Evolutionary conservation across 805 yeast species (phyloP).

Genomic region (Ogataea glucozyma): DNA sequence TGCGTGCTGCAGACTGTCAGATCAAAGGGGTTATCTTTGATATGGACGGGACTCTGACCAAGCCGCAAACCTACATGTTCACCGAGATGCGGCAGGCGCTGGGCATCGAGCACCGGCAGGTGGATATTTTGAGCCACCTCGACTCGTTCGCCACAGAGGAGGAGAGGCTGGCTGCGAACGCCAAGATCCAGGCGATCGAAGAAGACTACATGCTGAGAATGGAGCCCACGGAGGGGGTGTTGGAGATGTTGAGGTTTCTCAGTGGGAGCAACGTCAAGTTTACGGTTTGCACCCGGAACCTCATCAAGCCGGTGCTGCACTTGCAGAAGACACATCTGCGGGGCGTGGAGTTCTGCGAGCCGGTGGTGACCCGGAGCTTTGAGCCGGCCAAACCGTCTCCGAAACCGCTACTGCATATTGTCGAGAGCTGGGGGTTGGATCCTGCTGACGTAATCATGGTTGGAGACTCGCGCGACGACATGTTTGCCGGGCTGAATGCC

Average conservation of each 20-base stretch:
- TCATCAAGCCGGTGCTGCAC: slow-evolving; percentile 53
- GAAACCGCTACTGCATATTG: slow-evolving; percentile 59
- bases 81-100: slow-evolving; percentile 60
- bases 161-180: slow-evolving; percentile 45
- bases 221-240: slow-evolving; percentile 51
- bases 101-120: slow-evolving; percentile 41
- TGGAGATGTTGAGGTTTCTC: slow-evolving; percentile 39
- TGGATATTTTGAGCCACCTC: slow-evolving; percentile 57
- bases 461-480: slow-evolving; percentile 73
- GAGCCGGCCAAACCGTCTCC: slow-evolving; percentile 71
- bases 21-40: slow-evolving; percentile 61
- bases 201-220: slow-evolving; percentile 61
- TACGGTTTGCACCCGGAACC: slow-evolving; percentile 66
- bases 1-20: slow-evolving; percentile 26
- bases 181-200: slow-evolving; percentile 53
- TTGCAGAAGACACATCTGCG: slow-evolving; percentile 46
- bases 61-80: slow-evolving; percentile 54
- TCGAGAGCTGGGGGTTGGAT: slow-evolving; percentile 45
- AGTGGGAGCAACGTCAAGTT: slow-evolving; percentile 38
- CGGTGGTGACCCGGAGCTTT: slow-evolving; percentile 63
- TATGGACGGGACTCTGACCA: slow-evolving; percentile 77
- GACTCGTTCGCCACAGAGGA: slow-evolving; percentile 42
- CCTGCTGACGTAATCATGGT: slow-evolving; percentile 61
- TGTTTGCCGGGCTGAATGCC: slow-evolving; percentile 63
- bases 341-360: slow-evolving; percentile 41